Evolutionary conservation across 768 basidiomycete genomes (phyloP), one percentile per base, ranked within the genome.

Genomic region (Dacryopinax primogenitus): DNA sequence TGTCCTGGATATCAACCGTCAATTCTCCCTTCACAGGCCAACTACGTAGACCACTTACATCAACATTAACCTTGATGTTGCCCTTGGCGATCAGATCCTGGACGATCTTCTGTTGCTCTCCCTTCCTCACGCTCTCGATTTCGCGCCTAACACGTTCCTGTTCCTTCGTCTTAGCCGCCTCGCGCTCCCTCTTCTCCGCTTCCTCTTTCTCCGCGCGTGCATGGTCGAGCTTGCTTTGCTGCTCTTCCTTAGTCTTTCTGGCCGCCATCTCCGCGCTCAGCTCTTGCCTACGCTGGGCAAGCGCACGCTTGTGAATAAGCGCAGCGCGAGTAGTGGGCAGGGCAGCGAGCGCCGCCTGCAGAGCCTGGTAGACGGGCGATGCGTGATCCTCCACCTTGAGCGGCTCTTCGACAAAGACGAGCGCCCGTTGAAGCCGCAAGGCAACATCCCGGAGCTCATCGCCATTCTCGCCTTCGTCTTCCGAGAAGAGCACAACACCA

Each of bases 51-150:
- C 13, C 18, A 78, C 84, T 71, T 70, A 87, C 88, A 66, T 85
- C 82, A 67, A 90, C 81, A 69, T 88, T 87, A 63, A 85, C 80
- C 70, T 82, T 82, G 63, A 76, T 89, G 65, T 85, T 83, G 69
- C 88, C 89, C 73, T 86, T 86, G 73, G 86, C 88, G 69, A 90
- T 84, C 64, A 96, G 76, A 58, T 81, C 85, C 74, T 90, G 85
- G 1, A 90, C 92, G 64, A 94, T 85, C 75, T 92, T 90, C 78
- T 86, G 86, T 44, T 90, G 88, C 74, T 97, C 93, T 66, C 90
- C 88, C 34, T 80, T 81, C 67, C 83, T 77, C 63, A 90, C 88
- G 32, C 78, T 82, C 70, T 93, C 93, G 66, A 92, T 83, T 72
- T 79, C 74, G 68, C 72, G 73, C 64, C 71, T 70, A 30, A 79